Evolutionary conservation across 306 rosid species (phyloP).

Genomic region (Trifolium dubium): DNA sequence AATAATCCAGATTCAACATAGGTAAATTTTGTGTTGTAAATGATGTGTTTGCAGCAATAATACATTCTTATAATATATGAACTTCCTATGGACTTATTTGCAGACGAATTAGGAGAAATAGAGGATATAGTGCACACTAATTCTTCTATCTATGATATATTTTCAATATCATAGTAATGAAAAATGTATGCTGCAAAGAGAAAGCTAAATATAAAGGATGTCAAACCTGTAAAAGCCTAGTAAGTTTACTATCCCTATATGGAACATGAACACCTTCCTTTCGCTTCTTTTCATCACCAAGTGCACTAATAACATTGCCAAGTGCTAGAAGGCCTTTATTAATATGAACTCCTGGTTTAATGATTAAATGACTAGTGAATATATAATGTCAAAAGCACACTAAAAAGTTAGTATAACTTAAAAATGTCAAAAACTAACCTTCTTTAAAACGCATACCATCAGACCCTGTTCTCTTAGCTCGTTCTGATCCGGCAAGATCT

Average conservation of each 20-base stretch:
- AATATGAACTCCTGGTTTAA: slow-evolving; percentile 87
- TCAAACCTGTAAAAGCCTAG: slow-evolving; percentile 96
- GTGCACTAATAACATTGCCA: slow-evolving; percentile 99
- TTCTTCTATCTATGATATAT: slow-evolving; percentile 26
- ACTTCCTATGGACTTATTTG: slow-evolving; percentile 11
- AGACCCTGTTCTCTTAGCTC: slow-evolving; percentile 99
- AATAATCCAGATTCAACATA: slow-evolving; percentile 28
- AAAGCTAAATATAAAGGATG: slow-evolving; percentile 37
- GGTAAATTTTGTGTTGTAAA: slow-evolving; percentile 26
- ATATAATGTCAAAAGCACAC: slow-evolving; percentile 26
- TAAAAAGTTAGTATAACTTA: slow-evolving; percentile 8
- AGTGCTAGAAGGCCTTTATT: slow-evolving; percentile 99
- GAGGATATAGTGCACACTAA: slow-evolving; percentile 11
- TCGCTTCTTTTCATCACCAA: slow-evolving; percentile 99
- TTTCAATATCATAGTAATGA: slow-evolving; percentile 33
- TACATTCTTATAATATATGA: slow-evolving; percentile 16
- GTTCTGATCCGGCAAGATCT: slow-evolving; percentile 99
- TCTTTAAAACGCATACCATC: slow-evolving; percentile 98
- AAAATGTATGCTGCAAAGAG: slow-evolving; percentile 21
- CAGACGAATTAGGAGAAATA: slow-evolving; percentile 24
- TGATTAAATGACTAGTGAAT: slow-evolving; percentile 40
- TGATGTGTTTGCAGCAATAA: slow-evolving; percentile 19
- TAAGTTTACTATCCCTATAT: slow-evolving; percentile 95
- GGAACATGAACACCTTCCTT: slow-evolving; percentile 97
- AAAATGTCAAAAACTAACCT: slow-evolving; percentile 57